Evolutionary conservation across 73 alveolate species (phyloP).

Genomic region (Paraurostyla sp.): DNA sequence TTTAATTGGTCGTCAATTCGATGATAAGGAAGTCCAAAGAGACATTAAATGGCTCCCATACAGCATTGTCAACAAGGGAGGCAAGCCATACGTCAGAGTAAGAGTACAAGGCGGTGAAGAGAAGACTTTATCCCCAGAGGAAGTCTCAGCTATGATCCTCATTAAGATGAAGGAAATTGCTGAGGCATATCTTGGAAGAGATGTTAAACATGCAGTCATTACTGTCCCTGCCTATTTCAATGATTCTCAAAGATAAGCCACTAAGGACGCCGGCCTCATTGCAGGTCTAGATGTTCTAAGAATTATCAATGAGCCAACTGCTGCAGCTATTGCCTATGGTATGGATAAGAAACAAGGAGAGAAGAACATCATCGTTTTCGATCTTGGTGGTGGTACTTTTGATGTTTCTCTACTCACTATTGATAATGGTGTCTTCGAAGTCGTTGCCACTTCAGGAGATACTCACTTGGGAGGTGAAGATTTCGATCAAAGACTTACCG

Average conservation of each 20-base stretch:
- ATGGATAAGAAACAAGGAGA: constrained; percentile 94
- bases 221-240: constrained; percentile 99
- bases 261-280: constrained; percentile 99
- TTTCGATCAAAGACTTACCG: constrained; percentile 97
- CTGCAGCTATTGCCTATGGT: constrained; percentile 99
- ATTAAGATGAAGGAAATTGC: constrained; percentile 94
- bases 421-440: constrained; percentile 98
- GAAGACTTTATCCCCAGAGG: constrained; percentile 94
- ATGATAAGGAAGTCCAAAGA: constrained; percentile 89
- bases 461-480: constrained; percentile 99
- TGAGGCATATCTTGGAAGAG: constrained; percentile 95
- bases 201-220: constrained; percentile 97
- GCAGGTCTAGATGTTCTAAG: constrained; percentile 98
- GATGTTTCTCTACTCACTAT: constrained; percentile 98
- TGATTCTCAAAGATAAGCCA: constrained; percentile 97
- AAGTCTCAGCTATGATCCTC: constrained; percentile 93
- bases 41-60: constrained; percentile 94
- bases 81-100: constrained; percentile 95
- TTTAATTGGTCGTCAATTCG: constrained; percentile 71
- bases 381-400: constrained; percentile 98
- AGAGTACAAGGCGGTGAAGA: constrained; percentile 70
- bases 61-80: constrained; percentile 91
- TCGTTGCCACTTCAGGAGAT: constrained; percentile 98
- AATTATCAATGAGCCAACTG: constrained; percentile 99
- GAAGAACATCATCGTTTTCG: constrained; percentile 93